These are phyloP conservation scores for Gracilaria gracilis DNA, from an alignment of 23 red algal genomes.

Conservation along the genomic window DNA sequence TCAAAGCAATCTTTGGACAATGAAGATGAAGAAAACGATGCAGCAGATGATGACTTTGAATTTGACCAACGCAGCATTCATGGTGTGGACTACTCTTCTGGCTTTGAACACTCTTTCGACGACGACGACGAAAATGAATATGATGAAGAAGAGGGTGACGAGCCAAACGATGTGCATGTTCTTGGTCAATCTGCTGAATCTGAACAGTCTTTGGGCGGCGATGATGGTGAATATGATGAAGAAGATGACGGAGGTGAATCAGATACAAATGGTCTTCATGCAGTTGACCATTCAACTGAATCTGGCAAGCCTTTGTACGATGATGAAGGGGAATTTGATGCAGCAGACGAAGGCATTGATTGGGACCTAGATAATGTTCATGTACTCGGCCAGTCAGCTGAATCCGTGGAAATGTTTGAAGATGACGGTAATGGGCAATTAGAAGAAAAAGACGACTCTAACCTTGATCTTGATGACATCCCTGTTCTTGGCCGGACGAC, in stretches of 20 bases:
- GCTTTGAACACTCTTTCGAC: not conserved
- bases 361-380: not conserved
- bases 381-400: not conserved
- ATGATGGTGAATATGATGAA: not conserved
- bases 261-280: constrained; percentile 4
- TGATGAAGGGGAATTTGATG: not conserved
- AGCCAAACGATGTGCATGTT: not conserved
- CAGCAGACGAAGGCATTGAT: not conserved
- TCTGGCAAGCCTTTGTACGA: not conserved
- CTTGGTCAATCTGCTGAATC: not conserved
- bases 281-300: constrained; percentile 2
- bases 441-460: constrained; percentile 3
- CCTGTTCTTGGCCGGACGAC: not conserved
- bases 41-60: not conserved
- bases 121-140: not conserved
- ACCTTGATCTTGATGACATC: not conserved
- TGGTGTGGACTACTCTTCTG: not conserved
- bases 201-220: not conserved
- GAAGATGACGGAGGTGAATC: not conserved
- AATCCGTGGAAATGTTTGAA: not conserved
- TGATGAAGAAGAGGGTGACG: not conserved
- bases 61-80: not conserved
- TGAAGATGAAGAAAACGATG: not conserved
- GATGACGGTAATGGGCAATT: not conserved
- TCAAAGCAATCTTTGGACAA: not conserved